A percentile compares a stretch with the other conserved stretches of the same genome.
These are phyloP conservation scores for Nectriaceae sp. DNA, from an alignment of 2,329 filamentous ascomycete species.

Conservation along the genomic window DNA sequence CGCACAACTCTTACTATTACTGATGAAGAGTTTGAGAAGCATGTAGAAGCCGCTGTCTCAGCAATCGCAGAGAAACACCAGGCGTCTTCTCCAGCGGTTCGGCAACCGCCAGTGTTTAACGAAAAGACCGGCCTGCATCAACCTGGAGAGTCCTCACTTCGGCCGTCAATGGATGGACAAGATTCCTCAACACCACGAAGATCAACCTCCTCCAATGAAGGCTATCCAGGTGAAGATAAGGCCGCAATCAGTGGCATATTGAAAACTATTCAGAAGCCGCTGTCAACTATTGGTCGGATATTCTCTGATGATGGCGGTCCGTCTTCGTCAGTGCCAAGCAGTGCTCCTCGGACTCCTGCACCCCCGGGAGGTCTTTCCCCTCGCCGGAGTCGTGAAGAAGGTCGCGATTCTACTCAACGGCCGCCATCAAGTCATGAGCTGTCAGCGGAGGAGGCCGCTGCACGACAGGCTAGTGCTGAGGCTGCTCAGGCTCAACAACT, in stretches of 20 bases:
- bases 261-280: constrained; percentile 85
- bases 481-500: constrained; percentile 83
- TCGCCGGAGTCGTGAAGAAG: constrained; percentile 33
- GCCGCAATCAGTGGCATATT: constrained; percentile 83
- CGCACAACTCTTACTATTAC: constrained; percentile 89
- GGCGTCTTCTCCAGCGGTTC: constrained; percentile 46
- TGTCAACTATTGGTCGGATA: constrained; percentile 91
- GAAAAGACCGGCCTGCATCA: constrained; percentile 42
- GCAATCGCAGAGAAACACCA: constrained; percentile 91
- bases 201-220: constrained; percentile 59
- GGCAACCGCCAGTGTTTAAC: constrained; percentile 42
- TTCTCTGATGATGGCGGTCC: constrained; percentile 71
- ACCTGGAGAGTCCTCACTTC: constrained; percentile 34
- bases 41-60: constrained; percentile 95
- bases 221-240: constrained; percentile 65
- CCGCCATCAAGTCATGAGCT: constrained; percentile 47
- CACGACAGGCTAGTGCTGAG: constrained; percentile 87
- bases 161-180: constrained; percentile 45
- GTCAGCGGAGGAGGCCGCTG: constrained; percentile 83
- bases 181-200: constrained; percentile 45
- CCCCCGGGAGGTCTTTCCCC: constrained; percentile 33
- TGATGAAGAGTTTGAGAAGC: constrained; percentile 92
- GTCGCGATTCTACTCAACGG: constrained; percentile 34
- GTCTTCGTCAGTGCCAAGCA: constrained; percentile 34
- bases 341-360: constrained; percentile 40